Base-by-base conservation (phyloP, 306 rosid genomes). In the Inga laurina region DNA sequence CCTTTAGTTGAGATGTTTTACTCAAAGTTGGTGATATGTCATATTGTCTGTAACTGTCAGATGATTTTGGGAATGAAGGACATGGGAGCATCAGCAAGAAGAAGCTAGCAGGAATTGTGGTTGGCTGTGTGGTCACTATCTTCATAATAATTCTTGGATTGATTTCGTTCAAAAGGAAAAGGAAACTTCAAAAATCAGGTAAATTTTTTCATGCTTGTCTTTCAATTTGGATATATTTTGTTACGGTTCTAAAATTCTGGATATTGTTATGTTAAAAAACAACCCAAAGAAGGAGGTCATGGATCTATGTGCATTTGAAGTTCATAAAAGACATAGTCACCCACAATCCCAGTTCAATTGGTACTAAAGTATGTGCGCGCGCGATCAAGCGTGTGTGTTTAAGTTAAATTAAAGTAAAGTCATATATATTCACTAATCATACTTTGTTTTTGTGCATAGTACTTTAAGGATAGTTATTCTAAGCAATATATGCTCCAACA, bases 271-370 rank as follows among this genome's bases (percentile, higher is more conserved):
- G 37, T 22, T 48, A 6, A 10, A 41, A 21, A 77, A 10, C 3
- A 75, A 79, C n/a, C 30, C 22, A n/a, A 46, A 30, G 45, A 22
- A 66, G 21, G 82, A 81, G 11, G 79, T 73, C 74, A 73, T 81
- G 54, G 85, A 84, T 59, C 54, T 87, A 13, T 85, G 85, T 14
- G 15, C 71, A 16, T 27, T 27, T 27, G 27, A 27, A 27, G 27
- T 27, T 27, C 27, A 27, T 27, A 27, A 27, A 27, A 27, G 27
- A 27, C 1, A 27, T 27, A 27, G 27, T 27, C 27, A 27, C 27
- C 1, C 27, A 27, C 27, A 27, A 27, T 27, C 27, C 27, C 27
- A 27, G 1, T 1, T 27, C 27, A 0, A 27, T 27, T 27, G 27
- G 27, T 27, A 27, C 27, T 27, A 27, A 27, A 27, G 27, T 27